Evolutionary conservation across 495 filamentous ascomycete genomes (phyloP), one percentile per base, ranked within the genome.

Genomic region (Elasticomyces elasticus): DNA sequence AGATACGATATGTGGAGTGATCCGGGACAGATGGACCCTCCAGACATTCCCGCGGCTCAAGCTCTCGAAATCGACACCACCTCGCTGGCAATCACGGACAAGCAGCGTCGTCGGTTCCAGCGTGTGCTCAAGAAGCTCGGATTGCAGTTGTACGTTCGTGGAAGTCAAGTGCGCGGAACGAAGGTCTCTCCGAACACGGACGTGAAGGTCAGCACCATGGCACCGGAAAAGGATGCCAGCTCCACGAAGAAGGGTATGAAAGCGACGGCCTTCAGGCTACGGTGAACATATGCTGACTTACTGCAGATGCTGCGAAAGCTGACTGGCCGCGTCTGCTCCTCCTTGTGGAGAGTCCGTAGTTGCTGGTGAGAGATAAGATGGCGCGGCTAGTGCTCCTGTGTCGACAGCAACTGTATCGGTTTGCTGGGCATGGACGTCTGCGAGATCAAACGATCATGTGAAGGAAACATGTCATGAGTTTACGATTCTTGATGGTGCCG

Each of bases 131-230:
- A 44, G 30, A 27, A 28, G 11, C 30, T 59, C 11, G 56, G 42
- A 2, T 44, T 59, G n/a, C 40, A 43, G 50, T 42, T 51, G 17
- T 49, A 48, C 30, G 24, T 59, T 13, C 50, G 54, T 27, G 25
- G 25, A 19, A 59, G 40, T 22, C 56, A 59, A 28, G 44, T 6
- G 22, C 24, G 22, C 25, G 24, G 17, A 5, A 5, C 12, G 5
- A 15, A 25, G 4, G n/a, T 49, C 7, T 35, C 47, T 31, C 15
- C 49, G 49, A 25, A 40, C 40, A 19, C 7, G 20, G 20, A n/a
- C n/a, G 12, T 7, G 10, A n/a, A 19, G 20, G 20, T 9, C 40
- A n/a, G 40, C 30, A 33, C 7, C 30, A 33, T 7, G 15, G 12
- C 5, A 9, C 7, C 7, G n/a, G 20, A 43, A 43, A 19, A 43